phyloP scores from a whole-genome alignment of 176 grass and related monocot genomes.

The Chloris gayana region DNA sequence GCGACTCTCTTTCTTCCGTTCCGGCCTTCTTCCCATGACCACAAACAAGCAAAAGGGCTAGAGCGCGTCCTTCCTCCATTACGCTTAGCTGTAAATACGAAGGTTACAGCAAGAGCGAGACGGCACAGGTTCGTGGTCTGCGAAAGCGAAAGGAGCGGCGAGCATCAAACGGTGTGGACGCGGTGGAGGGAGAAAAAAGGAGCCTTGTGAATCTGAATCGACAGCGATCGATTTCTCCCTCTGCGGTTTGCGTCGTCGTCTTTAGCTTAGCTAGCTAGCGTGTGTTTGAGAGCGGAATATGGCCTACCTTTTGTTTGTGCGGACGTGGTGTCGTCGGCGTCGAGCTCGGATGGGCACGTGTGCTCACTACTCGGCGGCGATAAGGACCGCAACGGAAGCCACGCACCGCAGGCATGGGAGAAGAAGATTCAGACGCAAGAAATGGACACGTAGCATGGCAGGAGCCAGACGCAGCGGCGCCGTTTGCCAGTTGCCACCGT shows the following conservation, averaged over 20 bases:
- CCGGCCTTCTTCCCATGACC: conserved; percentile 3
- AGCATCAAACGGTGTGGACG: too few relatives aligned
- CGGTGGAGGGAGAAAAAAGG: neutral
- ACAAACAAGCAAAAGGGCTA: neutral
- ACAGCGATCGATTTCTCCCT: neutral
- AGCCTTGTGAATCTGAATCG: neutral
- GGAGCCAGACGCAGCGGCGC: too few relatives aligned
- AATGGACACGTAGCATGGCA: conserved; percentile 4
- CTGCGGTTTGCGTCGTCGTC: conserved; percentile 11
- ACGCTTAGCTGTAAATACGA: neutral
- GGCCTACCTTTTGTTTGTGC: neutral
- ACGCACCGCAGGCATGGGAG: neutral
- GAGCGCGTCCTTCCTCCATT: neutral
- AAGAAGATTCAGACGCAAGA: neutral
- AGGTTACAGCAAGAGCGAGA: neutral
- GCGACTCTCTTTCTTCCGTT: conserved; percentile 5
- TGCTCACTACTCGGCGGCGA: neutral
- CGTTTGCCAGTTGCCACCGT: neutral
- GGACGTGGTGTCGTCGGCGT: conserved; percentile 8
- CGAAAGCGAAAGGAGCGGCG: conserved; percentile 25
- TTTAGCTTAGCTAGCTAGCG: neutral
- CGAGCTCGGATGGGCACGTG: conserved; percentile 27
- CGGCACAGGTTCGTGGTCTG: neutral
- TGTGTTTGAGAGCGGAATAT: conserved; percentile 13
- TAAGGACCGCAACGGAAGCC: neutral